Evolutionary conservation across 495 filamentous ascomycete species (phyloP), one percentile per base, ranked within the genome.

Genomic region (Penicillium roqueforti): DNA sequence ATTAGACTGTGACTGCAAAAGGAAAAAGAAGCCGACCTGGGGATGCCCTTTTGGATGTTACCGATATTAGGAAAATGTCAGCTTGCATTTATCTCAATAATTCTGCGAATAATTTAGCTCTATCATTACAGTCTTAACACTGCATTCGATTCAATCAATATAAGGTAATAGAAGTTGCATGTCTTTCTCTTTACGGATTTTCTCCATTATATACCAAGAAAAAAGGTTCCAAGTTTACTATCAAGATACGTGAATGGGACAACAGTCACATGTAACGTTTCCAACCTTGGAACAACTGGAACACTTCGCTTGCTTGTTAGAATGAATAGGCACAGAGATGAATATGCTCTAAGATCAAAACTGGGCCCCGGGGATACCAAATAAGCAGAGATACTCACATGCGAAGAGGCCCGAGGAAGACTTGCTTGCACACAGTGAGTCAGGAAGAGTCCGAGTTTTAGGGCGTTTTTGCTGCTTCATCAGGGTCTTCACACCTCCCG

Each of bases 21-120:
- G 26, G 31, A 47, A 51, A 6, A 41, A 37, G 41, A 40, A 39
- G 32, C 47, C 47, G 36, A 6, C 16, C 7, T 49, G 52, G 31
- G 56, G 41, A 51, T 59, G 46, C 34, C 52, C 52, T 26, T 59
- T 59, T 55, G 47, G 46, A 47, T 59, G 51, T 43, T 13, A 47
- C 6, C 32, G 52, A 55, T 51, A 50, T 54, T 38, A 37, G 28
- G 10, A 31, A 51, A 44, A 29, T 25, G 46, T 26, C 39, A 54
- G 20, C n/a, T n/a, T n/a, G n/a, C n/a, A n/a, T n/a, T n/a, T n/a
- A n/a, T n/a, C n/a, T n/a, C n/a, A n/a, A n/a, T n/a, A n/a, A n/a
- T n/a, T n/a, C n/a, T n/a, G n/a, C n/a, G 14, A n/a, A n/a, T n/a
- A n/a, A n/a, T n/a, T n/a, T n/a, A 16, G 31, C 46, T 26, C 19